phyloP scores from a whole-genome alignment of 768 basidiomycete species.

The Suillus placidus region DNA sequence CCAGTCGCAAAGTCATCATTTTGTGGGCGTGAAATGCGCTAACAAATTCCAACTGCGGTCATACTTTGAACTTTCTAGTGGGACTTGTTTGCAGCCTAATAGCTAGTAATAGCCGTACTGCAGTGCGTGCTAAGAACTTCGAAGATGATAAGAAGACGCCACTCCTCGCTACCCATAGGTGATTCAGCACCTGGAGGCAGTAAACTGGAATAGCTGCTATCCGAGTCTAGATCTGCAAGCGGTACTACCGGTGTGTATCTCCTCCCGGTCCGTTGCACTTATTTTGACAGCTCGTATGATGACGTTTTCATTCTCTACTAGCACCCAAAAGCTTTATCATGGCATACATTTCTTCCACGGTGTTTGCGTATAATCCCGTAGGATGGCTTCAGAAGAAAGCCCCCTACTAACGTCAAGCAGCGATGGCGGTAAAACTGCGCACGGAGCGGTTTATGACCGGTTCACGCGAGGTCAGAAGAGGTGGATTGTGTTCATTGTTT shows the following conservation, averaged over 20 bases:
- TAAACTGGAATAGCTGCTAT: neutral
- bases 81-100: neutral
- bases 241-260: neutral
- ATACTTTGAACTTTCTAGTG: neutral
- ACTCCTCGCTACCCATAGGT: slow-evolving; percentile 48
- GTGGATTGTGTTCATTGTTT: slow-evolving; percentile 10
- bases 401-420: slow-evolving; percentile 1
- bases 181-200: neutral
- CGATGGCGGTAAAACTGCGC: neutral
- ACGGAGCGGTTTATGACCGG: slow-evolving; percentile 11
- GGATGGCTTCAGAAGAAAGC: slow-evolving; percentile 10
- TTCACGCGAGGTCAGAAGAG: slow-evolving; percentile 11
- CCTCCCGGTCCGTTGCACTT: neutral
- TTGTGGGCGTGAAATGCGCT: too few relatives aligned
- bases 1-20: too few relatives aligned
- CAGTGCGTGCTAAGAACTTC: neutral
- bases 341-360: neutral
- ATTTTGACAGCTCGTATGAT: neutral
- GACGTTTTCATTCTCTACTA: neutral
- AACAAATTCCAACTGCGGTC: neutral
- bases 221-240: neutral
- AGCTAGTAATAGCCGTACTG: neutral
- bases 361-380: neutral
- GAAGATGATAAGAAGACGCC: neutral
- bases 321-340: neutral